Base-by-base conservation (phyloP, 176 grass and related monocot genomes). In the Zea mays region DNA sequence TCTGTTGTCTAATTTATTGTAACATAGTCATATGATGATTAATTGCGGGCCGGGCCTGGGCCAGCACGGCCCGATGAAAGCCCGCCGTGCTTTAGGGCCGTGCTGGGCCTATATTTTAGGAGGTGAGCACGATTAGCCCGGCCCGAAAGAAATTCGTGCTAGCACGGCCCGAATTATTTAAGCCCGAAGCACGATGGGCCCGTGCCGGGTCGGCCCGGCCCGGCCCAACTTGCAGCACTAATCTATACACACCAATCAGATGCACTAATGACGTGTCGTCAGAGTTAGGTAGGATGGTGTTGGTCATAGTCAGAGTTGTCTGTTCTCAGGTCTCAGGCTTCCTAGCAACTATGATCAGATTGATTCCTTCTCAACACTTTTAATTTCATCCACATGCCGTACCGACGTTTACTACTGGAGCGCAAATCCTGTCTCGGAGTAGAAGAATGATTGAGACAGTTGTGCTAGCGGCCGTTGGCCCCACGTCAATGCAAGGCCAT, bases 341-440 rank as follows among this genome's bases (percentile, higher is more conserved):
- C 38, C 66, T 41, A 60, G 14, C 52, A 60, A 19, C 6, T 44
- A 49, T 81, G 10, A 62, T 63, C 34, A 81, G 58, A 12, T 2
- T 52, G 58, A 34, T 72, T 64, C 69, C 35, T 52, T 63, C 13
- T 14, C 35, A 52, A 34, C 69, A 37, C 36, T 64, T 76, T 37
- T 46, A 69, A 46, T 69, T 64, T 41, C 17, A n/a, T 73, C 37
- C 35, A 41, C 68, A 81, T 5, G 46, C 20, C 47, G 36, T 72
- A 54, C 16, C 34, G 10, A 39, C 48, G 75, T 17, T 47, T 77
- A 35, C 5, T 8, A 40, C 64, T 81, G 12, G 12, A 51, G 17
- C 20, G 20, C n/a, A 52, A 62, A 73, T 61, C 6, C 3, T 37
- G 27, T 27, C 35, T 2, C 12, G 5, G 41, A 71, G 33, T 20